A percentile compares a stretch with the other conserved stretches of the same genome.
Conservation (phyloP, 1,284 basidiomycete genomes). For the Trichosporon coremiiforme region DNA sequence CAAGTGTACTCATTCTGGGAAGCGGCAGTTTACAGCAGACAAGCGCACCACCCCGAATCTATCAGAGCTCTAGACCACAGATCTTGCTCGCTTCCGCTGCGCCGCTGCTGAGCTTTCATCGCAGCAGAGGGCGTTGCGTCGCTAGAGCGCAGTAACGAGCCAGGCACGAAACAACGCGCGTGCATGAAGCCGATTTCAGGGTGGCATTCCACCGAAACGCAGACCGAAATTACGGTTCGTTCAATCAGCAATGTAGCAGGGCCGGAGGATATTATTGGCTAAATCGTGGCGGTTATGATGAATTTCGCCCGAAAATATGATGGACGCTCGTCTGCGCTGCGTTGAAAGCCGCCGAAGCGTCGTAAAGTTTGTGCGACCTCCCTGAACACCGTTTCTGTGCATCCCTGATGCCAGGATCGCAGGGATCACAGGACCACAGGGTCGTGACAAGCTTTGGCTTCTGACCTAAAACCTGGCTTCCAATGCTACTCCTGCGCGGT, state of each 20-base stretch:
- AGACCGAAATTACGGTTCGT: slow-evolving; percentile 5
- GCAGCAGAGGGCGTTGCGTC: too few relatives aligned
- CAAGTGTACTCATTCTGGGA: too few relatives aligned
- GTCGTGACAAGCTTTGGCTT: not conserved
- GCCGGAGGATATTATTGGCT: not conserved
- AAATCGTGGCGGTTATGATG: slow-evolving; percentile 10
- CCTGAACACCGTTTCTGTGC: not conserved
- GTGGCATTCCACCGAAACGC: not conserved
- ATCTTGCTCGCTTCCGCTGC: too few relatives aligned
- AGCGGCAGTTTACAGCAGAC: too few relatives aligned
- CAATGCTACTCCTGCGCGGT: not conserved
- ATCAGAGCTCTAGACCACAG: too few relatives aligned
- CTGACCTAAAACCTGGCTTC: slow-evolving; percentile 2
- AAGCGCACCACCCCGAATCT: too few relatives aligned
- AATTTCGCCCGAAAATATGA: slow-evolving; percentile 11
- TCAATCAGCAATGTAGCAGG: not conserved
- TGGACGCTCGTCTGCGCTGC: not conserved
- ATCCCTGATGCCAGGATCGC: not conserved
- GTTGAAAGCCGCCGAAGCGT: not conserved
- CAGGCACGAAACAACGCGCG: too few relatives aligned
- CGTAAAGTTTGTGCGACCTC: slow-evolving; percentile 1
- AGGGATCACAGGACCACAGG: not conserved
- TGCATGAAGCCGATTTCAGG: not conserved
- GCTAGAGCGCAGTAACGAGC: too few relatives aligned
- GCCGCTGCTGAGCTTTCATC: too few relatives aligned